These are phyloP conservation scores for Camillea tinctor DNA, from an alignment of 2,329 filamentous ascomycete genomes.

Conservation along the genomic window DNA sequence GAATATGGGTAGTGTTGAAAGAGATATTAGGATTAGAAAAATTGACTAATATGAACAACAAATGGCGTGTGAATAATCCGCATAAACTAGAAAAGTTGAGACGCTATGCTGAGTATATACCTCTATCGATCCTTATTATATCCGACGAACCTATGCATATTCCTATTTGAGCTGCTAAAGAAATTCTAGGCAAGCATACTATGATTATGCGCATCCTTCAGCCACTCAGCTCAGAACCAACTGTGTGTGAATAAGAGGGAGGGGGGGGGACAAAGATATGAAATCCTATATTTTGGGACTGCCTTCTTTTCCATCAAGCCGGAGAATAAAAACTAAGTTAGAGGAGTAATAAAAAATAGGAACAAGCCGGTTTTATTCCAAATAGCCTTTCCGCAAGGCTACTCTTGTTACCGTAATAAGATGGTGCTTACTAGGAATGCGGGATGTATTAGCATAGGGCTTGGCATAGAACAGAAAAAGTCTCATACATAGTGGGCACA, in stretches of 20 bases:
- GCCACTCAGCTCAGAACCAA: background rate
- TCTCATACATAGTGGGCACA: too few species aligned
- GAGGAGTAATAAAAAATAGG: background rate
- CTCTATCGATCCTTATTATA: too few species aligned
- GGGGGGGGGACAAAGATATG: background rate
- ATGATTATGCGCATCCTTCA: background rate
- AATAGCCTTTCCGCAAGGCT: background rate
- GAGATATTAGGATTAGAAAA: background rate
- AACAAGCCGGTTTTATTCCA: background rate
- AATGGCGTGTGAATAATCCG: background rate
- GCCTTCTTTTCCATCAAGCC: background rate
- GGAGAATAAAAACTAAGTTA: background rate
- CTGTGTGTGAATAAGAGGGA: too few species aligned
- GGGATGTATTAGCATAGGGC: too few species aligned
- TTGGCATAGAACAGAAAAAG: too few species aligned
- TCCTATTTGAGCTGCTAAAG: too few species aligned
- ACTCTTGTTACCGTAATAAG: background rate
- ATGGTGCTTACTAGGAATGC: background rate
- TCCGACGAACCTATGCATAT: too few species aligned
- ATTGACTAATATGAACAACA: background rate
- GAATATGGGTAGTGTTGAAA: background rate
- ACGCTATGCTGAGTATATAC: too few species aligned
- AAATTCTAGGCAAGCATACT: too few species aligned
- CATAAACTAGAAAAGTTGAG: too few species aligned
- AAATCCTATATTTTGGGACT: background rate